These are phyloP conservation scores for Coccomyxa subellipsoidea DNA, from an alignment of 163 green algal genomes.

Conservation along the genomic window DNA sequence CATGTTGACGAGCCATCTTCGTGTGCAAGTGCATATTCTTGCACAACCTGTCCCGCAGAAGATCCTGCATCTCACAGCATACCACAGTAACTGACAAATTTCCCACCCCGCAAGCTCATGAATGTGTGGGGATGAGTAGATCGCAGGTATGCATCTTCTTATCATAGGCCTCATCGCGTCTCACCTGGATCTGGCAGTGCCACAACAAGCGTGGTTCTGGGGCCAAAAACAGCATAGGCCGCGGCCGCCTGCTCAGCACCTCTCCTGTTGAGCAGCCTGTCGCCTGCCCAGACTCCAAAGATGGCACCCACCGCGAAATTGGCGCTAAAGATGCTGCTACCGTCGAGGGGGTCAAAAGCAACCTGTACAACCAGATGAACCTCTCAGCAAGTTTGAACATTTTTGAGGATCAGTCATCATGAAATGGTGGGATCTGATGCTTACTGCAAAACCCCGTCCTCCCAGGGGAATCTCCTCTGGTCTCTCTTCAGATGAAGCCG, in stretches of 20 bases:
- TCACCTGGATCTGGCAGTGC: constrained; percentile 21
- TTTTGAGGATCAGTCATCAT: too few relatives aligned
- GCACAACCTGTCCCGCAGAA: constrained; percentile 21
- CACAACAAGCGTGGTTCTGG: constrained; percentile 70
- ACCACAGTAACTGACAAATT: too few relatives aligned
- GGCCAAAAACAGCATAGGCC: constrained; percentile 73
- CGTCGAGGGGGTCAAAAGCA: constrained; percentile 85
- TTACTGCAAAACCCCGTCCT: constrained; percentile 40
- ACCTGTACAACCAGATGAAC: too few relatives aligned
- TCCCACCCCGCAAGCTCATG: too few relatives aligned
- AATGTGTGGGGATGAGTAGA: too few relatives aligned
- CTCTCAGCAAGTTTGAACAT: too few relatives aligned
- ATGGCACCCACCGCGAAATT: constrained; percentile 62
- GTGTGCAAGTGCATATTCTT: constrained; percentile 47
- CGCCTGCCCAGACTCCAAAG: constrained; percentile 48
- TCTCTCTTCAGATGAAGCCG: constrained; percentile 67
- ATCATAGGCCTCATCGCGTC: background rate
- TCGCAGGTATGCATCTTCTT: background rate
- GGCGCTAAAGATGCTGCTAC: constrained; percentile 67
- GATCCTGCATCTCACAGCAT: background rate
- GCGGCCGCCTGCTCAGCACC: constrained; percentile 58
- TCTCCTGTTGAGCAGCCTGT: constrained; percentile 26
- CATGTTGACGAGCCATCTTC: constrained; percentile 11
- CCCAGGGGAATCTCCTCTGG: constrained; percentile 40
- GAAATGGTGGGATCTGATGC: too few relatives aligned